phyloP scores from a whole-genome alignment of 352 stramenopile genomes.

The Elongisporangium undulatum region DNA sequence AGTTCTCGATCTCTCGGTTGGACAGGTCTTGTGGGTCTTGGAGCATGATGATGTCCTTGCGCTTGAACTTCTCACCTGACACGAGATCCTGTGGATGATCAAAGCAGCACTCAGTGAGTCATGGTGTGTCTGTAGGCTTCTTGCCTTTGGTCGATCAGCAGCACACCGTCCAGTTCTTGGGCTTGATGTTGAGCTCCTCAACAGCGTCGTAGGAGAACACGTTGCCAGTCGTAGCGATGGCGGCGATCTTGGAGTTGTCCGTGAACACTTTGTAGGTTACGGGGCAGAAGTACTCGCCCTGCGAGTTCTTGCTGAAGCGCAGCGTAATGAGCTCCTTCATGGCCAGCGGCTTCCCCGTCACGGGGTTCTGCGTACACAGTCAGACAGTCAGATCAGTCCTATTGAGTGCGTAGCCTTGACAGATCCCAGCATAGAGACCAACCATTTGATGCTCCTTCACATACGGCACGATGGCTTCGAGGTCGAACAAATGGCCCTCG shows the following conservation, averaged over 20 bases:
- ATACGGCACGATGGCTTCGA: conserved; percentile 95
- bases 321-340: conserved; percentile 94
- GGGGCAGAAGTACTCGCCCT: conserved; percentile 85
- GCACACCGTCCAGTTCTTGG: conserved; percentile 93
- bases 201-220: conserved; percentile 97
- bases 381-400: neutral
- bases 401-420: neutral
- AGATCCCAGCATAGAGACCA: conserved; percentile 10
- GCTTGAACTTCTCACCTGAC: conserved; percentile 89
- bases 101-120: conserved; percentile 4
- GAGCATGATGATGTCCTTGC: conserved; percentile 93
- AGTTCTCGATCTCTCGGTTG: conserved; percentile 96
- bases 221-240: conserved; percentile 86
- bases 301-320: conserved; percentile 78
- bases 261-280: conserved; percentile 97
- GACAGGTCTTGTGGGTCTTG: conserved; percentile 92
- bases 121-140: no score
- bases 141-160: conserved; percentile 6
- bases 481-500: conserved; percentile 97
- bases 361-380: conserved; percentile 78
- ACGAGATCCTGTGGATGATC: conserved; percentile 84
- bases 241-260: conserved; percentile 85
- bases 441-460: conserved; percentile 94
- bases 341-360: conserved; percentile 88
- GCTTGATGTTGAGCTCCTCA: conserved; percentile 98